Evolutionary conservation across 225 moss, liverwort and hornwort genomes (phyloP).

Genomic region (Bryoerythrophyllum caledonicum): DNA sequence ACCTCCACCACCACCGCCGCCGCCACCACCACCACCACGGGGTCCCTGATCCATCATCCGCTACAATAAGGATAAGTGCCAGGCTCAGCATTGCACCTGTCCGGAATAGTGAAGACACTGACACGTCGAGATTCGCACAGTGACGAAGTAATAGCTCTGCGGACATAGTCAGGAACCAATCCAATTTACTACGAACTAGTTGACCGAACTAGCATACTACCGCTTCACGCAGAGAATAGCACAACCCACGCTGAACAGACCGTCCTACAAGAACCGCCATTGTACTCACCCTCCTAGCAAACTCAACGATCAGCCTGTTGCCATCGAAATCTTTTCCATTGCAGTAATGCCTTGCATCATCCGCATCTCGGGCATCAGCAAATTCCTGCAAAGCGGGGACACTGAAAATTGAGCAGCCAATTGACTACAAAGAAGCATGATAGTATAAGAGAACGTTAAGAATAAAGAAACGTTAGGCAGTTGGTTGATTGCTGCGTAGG

Average conservation of each 20-base stretch:
- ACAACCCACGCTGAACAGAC: background rate
- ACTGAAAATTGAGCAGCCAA: slow-evolving; percentile 20
- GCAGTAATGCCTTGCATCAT: slow-evolving; percentile 94
- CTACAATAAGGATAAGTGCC: slow-evolving; percentile 52
- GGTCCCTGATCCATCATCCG: slow-evolving; percentile 87
- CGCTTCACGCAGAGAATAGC: background rate
- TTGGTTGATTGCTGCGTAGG: no score
- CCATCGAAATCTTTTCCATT: slow-evolving; percentile 99
- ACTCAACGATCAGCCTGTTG: slow-evolving; percentile 96
- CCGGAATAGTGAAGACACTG: background rate
- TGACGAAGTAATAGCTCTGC: no score
- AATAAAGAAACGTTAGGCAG: no score
- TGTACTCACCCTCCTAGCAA: slow-evolving; percentile 97
- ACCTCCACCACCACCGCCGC: no score
- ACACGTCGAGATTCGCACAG: no score
- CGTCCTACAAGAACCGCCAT: background rate
- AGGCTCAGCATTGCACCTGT: slow-evolving; percentile 39
- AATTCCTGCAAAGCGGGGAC: slow-evolving; percentile 55
- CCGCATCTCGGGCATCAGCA: slow-evolving; percentile 97
- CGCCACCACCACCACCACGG: no score
- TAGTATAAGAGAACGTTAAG: no score
- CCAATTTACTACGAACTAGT: no score
- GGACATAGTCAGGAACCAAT: background rate
- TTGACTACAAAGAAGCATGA: background rate
- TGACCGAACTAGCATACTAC: no score